Percentiles rank a stretch among this genome's conserved stretches.
phyloP scores from a whole-genome alignment of 2,329 filamentous ascomycete genomes.

The Calonectria montana region DNA sequence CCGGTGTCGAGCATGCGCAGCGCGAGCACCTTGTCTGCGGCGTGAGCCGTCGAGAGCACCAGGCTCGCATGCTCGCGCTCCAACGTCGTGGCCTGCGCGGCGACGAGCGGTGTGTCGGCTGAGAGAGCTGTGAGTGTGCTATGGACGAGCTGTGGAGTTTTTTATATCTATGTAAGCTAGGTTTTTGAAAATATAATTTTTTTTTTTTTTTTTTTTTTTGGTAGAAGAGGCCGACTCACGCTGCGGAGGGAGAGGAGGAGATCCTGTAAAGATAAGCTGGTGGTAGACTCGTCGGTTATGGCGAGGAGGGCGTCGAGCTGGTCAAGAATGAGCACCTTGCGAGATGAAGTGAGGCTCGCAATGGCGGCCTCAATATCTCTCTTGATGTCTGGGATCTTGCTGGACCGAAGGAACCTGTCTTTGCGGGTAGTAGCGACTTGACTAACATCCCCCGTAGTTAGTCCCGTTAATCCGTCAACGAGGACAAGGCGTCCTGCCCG shows the following conservation, averaged over 20 bases:
- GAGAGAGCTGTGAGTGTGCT: slow-evolving; percentile 74
- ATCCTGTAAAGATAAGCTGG: slow-evolving; percentile 62
- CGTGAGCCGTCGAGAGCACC: slow-evolving; percentile 77
- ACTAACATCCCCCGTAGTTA: slow-evolving; percentile 55
- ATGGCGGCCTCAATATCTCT: slow-evolving; percentile 54
- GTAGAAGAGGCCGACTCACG: slow-evolving; percentile 57
- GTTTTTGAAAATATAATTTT: neutral
- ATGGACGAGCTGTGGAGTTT: slow-evolving; percentile 65
- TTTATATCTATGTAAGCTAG: neutral
- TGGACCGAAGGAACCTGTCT: slow-evolving; percentile 44
- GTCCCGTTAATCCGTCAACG: slow-evolving; percentile 76
- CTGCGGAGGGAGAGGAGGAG: slow-evolving; percentile 70
- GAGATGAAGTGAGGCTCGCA: slow-evolving; percentile 45
- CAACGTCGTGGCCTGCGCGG: slow-evolving; percentile 69
- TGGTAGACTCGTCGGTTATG: slow-evolving; percentile 59
- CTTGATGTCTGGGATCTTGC: slow-evolving; percentile 50
- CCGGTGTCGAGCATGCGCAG: slow-evolving; percentile 86
- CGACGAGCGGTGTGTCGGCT: slow-evolving; percentile 80
- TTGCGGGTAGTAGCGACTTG: slow-evolving; percentile 9
- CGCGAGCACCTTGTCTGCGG: slow-evolving; percentile 77
- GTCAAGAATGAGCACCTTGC: slow-evolving; percentile 72
- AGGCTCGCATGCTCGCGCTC: slow-evolving; percentile 80
- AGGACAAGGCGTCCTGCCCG: slow-evolving; percentile 74
- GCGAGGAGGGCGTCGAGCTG: slow-evolving; percentile 75
- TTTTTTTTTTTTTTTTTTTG: neutral